phyloP scores from a whole-genome alignment of 352 stramenopile species.

The Peronosclerospora sorghi region DNA sequence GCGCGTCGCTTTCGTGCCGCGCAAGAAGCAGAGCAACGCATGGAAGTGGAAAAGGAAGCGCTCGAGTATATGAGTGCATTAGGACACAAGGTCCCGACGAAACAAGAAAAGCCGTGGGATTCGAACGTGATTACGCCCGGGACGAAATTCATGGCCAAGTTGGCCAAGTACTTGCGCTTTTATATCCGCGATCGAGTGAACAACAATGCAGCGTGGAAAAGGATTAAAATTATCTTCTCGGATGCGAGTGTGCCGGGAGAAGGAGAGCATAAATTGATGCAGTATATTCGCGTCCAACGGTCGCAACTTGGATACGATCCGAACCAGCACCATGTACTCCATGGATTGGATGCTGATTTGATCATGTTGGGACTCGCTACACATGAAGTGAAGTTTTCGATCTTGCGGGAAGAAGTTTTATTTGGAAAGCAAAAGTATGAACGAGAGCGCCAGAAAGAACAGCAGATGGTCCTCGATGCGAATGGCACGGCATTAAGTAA shows the following conservation, averaged over 20 bases:
- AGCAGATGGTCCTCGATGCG: constrained; percentile 49
- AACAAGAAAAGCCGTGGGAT: constrained; percentile 90
- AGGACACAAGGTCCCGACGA: constrained; percentile 66
- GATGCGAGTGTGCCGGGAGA: constrained; percentile 96
- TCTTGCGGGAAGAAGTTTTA: constrained; percentile 92
- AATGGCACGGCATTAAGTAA: constrained; percentile 64
- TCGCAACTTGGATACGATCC: constrained; percentile 93
- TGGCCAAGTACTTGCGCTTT: constrained; percentile 85
- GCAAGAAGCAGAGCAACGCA: constrained; percentile 90
- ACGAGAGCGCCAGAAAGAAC: constrained; percentile 52
- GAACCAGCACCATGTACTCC: constrained; percentile 95
- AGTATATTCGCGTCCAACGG: constrained; percentile 92
- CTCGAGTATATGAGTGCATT: constrained; percentile 87
- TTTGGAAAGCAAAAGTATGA: constrained; percentile 81
- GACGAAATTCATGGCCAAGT: constrained; percentile 95
- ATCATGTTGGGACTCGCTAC: constrained; percentile 99
- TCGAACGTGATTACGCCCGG: constrained; percentile 99
- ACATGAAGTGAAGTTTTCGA: constrained; percentile 98
- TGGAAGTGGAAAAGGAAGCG: constrained; percentile 89
- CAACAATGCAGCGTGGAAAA: constrained; percentile 89
- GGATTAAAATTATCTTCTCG: constrained; percentile 92
- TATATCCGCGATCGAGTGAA: constrained; percentile 93
- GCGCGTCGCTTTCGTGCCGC: constrained; percentile 92
- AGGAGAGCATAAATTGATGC: constrained; percentile 99
- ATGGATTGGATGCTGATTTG: constrained; percentile 98